phyloP scores from a whole-genome alignment of 352 stramenopile genomes.

The Pythium guiyangense region DNA sequence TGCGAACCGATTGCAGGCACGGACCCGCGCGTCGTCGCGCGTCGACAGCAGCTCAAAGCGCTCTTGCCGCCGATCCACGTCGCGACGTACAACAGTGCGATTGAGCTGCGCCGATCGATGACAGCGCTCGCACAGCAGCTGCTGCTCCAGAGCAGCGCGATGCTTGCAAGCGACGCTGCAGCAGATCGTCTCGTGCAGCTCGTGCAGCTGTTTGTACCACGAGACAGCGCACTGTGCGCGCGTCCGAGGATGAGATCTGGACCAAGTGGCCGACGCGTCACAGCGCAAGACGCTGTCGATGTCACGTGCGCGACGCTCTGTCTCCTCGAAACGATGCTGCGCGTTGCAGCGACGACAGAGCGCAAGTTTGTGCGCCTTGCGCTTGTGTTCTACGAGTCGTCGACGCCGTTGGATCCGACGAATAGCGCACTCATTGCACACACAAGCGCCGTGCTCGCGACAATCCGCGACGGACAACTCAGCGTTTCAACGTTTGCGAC shows the following conservation, averaged over 20 bases:
- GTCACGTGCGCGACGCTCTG: conserved; percentile 24
- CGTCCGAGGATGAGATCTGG: conserved; percentile 2
- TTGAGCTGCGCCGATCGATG: conserved; percentile 32
- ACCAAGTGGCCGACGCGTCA: conserved; percentile 7
- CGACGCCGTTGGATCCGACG: conserved; percentile 8
- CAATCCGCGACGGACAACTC: conserved; percentile 20
- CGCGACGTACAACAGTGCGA: conserved; percentile 27
- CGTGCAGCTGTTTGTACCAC: conserved; percentile 29
- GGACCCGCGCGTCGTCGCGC: conserved; percentile 18
- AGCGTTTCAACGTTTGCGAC: conserved; percentile 23
- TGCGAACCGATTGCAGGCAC: conserved; percentile 35
- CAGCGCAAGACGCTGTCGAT: conserved; percentile 18
- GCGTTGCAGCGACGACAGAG: conserved; percentile 19
- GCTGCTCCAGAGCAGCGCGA: conserved; percentile 23
- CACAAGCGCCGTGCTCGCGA: conserved; percentile 19
- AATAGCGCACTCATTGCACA: conserved; percentile 16
- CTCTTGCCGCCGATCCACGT: conserved; percentile 47
- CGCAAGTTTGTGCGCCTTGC: conserved; percentile 31
- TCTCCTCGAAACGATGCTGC: conserved; percentile 33
- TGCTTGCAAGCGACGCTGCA: conserved; percentile 26
- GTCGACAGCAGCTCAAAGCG: conserved; percentile 39
- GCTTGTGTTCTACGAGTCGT: conserved; percentile 27
- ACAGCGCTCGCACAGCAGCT: conserved; percentile 25
- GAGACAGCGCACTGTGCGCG: conserved; percentile 24
- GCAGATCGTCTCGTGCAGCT: conserved; percentile 35